Evolutionary conservation across 2,329 filamentous ascomycete species (phyloP).

Genomic region (Phyllachora maydis): DNA sequence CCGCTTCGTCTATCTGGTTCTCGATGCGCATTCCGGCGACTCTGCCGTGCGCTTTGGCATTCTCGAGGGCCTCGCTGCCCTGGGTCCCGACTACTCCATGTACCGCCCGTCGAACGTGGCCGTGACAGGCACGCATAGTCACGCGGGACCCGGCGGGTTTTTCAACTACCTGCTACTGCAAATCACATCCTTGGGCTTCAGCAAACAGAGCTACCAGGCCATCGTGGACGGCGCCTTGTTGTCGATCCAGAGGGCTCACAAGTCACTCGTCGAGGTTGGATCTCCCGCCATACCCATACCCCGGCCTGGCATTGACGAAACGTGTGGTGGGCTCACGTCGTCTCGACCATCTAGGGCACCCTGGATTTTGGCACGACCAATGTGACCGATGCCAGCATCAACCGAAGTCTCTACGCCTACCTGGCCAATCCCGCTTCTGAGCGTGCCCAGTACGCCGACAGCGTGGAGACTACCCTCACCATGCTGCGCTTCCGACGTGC

Average conservation of each 20-base stretch:
- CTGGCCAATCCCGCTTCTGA: conserved; percentile 62
- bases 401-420: conserved; percentile 69
- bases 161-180: conserved; percentile 82
- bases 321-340: too few species aligned
- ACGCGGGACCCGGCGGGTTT: conserved; percentile 79
- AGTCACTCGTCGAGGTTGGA: conserved; percentile 30
- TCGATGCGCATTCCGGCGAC: conserved; percentile 75
- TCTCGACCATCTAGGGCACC: conserved; percentile 26
- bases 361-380: conserved; percentile 41
- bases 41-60: conserved; percentile 74
- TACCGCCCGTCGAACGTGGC: conserved; percentile 68
- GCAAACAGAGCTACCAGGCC: conserved; percentile 67
- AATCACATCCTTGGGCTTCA: conserved; percentile 69
- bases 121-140: conserved; percentile 80
- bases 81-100: conserved; percentile 52
- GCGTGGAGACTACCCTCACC: conserved; percentile 57
- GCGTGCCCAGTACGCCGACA: conserved; percentile 39
- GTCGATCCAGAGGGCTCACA: conserved; percentile 63
- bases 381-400: conserved; percentile 56
- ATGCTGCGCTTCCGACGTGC: conserved; percentile 54
- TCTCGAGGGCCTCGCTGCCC: conserved; percentile 42
- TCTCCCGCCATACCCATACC: too few species aligned
- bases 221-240: conserved; percentile 68
- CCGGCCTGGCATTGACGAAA: too few species aligned
- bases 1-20: conserved; percentile 65